Base-by-base conservation (phyloP, 345 rosid species). In the Clarkia xantiana region DNA sequence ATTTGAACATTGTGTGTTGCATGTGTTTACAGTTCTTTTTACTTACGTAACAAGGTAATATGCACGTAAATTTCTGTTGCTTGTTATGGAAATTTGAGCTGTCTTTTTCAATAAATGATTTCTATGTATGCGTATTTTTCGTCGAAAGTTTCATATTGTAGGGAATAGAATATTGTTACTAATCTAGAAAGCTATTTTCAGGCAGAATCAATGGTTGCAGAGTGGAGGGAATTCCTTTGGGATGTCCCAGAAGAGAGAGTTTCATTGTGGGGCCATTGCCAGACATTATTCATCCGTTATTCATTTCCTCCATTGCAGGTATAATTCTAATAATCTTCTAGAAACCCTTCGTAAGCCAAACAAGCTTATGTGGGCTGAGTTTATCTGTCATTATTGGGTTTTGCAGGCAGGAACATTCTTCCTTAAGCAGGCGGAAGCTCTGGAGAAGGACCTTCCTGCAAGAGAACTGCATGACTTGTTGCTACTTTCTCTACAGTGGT, bases 141-240 rank as follows among this genome's bases (percentile, higher is more conserved):
- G 36, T 29, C 9, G 7, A 5, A 29, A 29, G 7, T 29, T 29
- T 29, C 36, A 29, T 29, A 29, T 29, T 29, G 5, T 10, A 29
- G 36, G 36, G 36, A 7, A 29, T 29, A 7, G 36, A 10, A 5
- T 29, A 29, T 29, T 29, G 36, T 29, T 29, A 29, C 36, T 29
- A 29, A 29, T 29, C 36, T 29, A 29, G 36, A 29, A 29, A 20
- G 14, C n/a, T 25, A 61, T 47, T 49, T 73, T 57, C 68, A 91
- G 98, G 98, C 94, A 52, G 98, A 91, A 72, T 81, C 96, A 56
- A 78, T 91, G 96, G 96, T 84, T 57, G 91, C 87, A 36, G 98
- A 86, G 75, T 91, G 98, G 98, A 86, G 82, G 69, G 96, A 86
- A 67, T 91, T 91, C 72, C 98, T 91, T 44, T 91, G 98, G 98